phyloP scores from a whole-genome alignment of 768 basidiomycete species.

The Arthromyces matolae region DNA sequence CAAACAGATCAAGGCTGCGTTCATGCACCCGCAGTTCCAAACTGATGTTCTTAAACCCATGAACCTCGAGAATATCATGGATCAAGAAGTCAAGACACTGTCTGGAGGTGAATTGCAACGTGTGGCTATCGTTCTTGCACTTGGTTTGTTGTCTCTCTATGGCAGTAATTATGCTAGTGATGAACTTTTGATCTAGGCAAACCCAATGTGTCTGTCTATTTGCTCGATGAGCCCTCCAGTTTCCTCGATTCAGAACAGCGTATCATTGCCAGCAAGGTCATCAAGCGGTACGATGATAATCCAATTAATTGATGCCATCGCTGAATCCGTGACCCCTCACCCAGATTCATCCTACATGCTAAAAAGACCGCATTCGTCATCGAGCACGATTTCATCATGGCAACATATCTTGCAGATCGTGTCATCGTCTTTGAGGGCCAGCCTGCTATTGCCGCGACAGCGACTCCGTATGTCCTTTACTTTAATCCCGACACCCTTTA shows the following conservation, averaged over 20 bases:
- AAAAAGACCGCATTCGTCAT: constrained; percentile 99
- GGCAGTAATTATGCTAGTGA: constrained; percentile 1
- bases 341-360: constrained; percentile 87
- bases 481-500: background rate
- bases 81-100: constrained; percentile 96
- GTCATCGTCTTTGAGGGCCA: constrained; percentile 90
- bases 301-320: background rate
- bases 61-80: constrained; percentile 90
- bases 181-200: too few species aligned
- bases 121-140: constrained; percentile 91
- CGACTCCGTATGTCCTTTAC: constrained; percentile 68
- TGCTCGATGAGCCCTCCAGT: constrained; percentile 89
- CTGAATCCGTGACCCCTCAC: background rate
- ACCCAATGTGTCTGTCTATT: constrained; percentile 81
- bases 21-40: constrained; percentile 99
- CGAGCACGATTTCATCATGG: constrained; percentile 99
- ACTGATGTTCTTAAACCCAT: constrained; percentile 97
- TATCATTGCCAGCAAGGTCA: constrained; percentile 96
- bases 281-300: constrained; percentile 70
- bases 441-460: constrained; percentile 85
- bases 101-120: constrained; percentile 98
- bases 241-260: constrained; percentile 99
- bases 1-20: constrained; percentile 91
- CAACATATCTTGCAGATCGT: constrained; percentile 96
- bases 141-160: constrained; percentile 45